Evolutionary conservation across 2,329 filamentous ascomycete species (phyloP).

Genomic region (Pyricularia sp.): DNA sequence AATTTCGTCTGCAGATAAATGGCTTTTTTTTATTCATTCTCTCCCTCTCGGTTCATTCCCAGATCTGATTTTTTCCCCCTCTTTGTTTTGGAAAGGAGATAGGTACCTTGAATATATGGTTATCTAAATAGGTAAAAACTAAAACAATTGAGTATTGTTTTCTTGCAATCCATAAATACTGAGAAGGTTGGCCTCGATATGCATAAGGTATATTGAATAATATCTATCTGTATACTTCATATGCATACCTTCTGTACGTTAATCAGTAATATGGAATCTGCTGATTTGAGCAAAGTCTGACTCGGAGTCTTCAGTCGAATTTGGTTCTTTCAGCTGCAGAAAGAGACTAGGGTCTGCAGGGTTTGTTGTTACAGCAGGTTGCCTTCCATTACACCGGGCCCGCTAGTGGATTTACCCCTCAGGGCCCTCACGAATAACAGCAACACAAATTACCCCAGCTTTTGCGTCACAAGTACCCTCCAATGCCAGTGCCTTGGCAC

Average conservation of each 20-base stretch:
- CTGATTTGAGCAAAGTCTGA: no score
- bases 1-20: not conserved
- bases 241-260: no score
- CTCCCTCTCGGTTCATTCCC: not conserved
- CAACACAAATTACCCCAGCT: not conserved
- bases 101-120: not conserved
- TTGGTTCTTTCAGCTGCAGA: not conserved
- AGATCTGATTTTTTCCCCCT: not conserved
- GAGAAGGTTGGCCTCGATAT: not conserved
- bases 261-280: no score
- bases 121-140: not conserved
- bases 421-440: not conserved
- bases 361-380: no score
- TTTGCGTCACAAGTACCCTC: not conserved
- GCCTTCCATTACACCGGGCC: not conserved
- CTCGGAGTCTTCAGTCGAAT: no score
- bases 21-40: not conserved
- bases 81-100: not conserved
- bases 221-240: not conserved
- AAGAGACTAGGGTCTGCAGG: not conserved
- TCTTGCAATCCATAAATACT: not conserved
- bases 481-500: not conserved
- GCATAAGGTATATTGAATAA: not conserved
- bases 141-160: not conserved
- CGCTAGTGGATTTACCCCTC: not conserved